phyloP scores from a whole-genome alignment of 495 filamentous ascomycete species.

The Aspergillus heteromorphus region DNA sequence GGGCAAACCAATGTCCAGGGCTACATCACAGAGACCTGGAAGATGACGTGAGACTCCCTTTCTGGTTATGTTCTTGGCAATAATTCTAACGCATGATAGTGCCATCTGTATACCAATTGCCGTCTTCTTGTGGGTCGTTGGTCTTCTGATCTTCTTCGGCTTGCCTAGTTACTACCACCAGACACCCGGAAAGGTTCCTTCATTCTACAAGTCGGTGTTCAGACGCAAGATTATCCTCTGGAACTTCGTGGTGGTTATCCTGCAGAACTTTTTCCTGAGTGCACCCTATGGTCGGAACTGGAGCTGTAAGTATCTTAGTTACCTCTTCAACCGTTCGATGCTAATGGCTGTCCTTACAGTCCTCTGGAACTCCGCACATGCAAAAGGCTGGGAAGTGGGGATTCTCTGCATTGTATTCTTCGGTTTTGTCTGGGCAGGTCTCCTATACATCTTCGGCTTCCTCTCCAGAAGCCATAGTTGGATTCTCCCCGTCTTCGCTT shows the following conservation, averaged over 20 bases:
- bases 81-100: slow-evolving; percentile 18
- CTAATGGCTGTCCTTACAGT: slow-evolving; percentile 18
- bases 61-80: not conserved
- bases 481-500: slow-evolving; percentile 48
- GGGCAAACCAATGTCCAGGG: slow-evolving; percentile 30
- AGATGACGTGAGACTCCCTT: slow-evolving; percentile 37
- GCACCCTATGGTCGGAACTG: slow-evolving; percentile 48
- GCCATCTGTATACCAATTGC: slow-evolving; percentile 41
- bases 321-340: not conserved
- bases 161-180: slow-evolving; percentile 52
- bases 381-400: slow-evolving; percentile 39
- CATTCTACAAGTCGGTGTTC: slow-evolving; percentile 45
- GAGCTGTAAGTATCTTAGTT: slow-evolving; percentile 33
- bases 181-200: slow-evolving; percentile 60
- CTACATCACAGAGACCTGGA: slow-evolving; percentile 40
- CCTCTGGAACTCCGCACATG: slow-evolving; percentile 45
- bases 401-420: slow-evolving; percentile 43
- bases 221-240: slow-evolving; percentile 46
- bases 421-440: slow-evolving; percentile 37
- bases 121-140: slow-evolving; percentile 37
- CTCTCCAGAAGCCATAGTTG: slow-evolving; percentile 45
- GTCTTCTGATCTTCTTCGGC: slow-evolving; percentile 38
- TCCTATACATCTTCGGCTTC: slow-evolving; percentile 34
- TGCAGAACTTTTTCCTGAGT: slow-evolving; percentile 47
- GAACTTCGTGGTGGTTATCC: slow-evolving; percentile 44